These are phyloP conservation scores for Aspergillus sp. DNA, from an alignment of 2,329 filamentous ascomycete genomes.

Conservation along the genomic window DNA sequence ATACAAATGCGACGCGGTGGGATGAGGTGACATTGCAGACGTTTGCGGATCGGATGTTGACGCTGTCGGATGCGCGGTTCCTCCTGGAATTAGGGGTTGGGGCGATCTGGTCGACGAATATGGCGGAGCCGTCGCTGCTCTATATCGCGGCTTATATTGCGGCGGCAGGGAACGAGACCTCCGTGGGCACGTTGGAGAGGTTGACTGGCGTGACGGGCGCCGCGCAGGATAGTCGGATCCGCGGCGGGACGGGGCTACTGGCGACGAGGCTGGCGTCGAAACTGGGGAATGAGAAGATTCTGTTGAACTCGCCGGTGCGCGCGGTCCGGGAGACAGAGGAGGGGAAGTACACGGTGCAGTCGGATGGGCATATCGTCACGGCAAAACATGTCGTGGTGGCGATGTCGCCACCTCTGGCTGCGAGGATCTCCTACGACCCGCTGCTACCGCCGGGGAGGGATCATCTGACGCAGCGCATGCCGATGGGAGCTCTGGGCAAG, in stretches of 20 bases:
- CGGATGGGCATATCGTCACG: not conserved
- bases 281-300: not conserved
- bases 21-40: not conserved
- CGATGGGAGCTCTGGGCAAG: slow-evolving; percentile 14
- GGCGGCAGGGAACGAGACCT: slow-evolving; percentile 2
- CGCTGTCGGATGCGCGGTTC: not conserved
- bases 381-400: not conserved
- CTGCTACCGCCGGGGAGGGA: slow-evolving; percentile 6
- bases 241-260: not conserved
- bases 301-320: not conserved
- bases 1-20: not conserved
- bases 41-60: not conserved
- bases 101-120: not conserved
- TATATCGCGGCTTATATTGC: slow-evolving; percentile 4
- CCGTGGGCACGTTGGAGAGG: slow-evolving; percentile 1
- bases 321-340: not conserved
- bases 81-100: not conserved
- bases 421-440: not conserved
- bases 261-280: not conserved
- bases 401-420: not conserved
- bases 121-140: slow-evolving; percentile 5
- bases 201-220: not conserved
- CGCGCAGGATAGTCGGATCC: slow-evolving; percentile 1
- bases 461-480: slow-evolving; percentile 17
- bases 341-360: not conserved